Base-by-base conservation (phyloP, 768 basidiomycete species). In the Rhizopogon salebrosus region DNA sequence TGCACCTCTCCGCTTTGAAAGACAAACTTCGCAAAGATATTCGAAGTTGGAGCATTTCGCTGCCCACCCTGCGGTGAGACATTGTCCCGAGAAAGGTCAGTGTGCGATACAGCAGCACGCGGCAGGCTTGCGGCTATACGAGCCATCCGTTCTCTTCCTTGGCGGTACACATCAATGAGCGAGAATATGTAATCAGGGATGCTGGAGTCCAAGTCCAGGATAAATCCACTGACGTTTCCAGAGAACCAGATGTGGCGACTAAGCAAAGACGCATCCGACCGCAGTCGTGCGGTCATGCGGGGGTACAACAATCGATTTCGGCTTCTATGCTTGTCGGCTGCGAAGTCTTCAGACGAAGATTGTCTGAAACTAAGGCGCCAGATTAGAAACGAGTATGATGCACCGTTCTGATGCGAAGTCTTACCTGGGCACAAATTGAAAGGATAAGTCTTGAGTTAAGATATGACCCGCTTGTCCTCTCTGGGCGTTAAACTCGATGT, bases 1-100 rank as follows among this genome's bases (percentile, higher is more conserved):
- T 83, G 80, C 18, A 98, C 87, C 64, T 85, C 82, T 27, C 95
- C 95, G 56, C 91, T 95, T 53, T 80, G 76, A 67, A 98, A 98
- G 4, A 78, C 81, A 54, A 95, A 73, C 1, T 85, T 80, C 2
- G 79, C 73, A 48, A 84, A 79, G 18, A 91, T 62, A 54, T 80
- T 82, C 11, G 86, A 84, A 1, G 82, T 80, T 3, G 78, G 76
- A 18, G 78, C 65, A 4, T 72, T 61, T 22, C 23, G 45, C 9
- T 34, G 45, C 22, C 31, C 45, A 14, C 20, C 31, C 34, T 16
- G 31, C 9, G 70, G 22, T 23, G 35, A 16, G 22, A 38, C 23
- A 29, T 54, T 57, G 23, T 70, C 62, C 52, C 57, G 38, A 6
- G 43, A 20, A 41, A 57, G 42, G 38, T 59, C 40, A 16, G 48